A percentile compares a stretch with the other conserved stretches of the same genome.
phyloP scores from a whole-genome alignment of 1,284 basidiomycete species.

The Wolfiporia cocos region DNA sequence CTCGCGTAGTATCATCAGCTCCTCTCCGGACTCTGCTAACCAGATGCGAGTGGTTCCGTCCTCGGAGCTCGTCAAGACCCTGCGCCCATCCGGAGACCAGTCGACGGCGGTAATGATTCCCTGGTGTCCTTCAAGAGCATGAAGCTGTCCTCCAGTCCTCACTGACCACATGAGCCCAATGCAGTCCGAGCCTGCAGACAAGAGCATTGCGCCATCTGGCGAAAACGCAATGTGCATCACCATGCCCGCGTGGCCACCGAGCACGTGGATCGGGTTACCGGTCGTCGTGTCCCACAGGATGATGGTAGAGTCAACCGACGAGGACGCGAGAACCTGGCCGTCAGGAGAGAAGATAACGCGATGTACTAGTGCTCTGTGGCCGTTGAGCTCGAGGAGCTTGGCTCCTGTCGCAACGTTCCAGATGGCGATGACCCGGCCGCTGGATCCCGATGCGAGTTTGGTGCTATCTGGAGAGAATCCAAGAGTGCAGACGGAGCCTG shows the following conservation, averaged over 20 bases:
- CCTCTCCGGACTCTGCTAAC: constrained; percentile 6
- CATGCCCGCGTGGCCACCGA: constrained; percentile 2
- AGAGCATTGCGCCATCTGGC: constrained; percentile 14
- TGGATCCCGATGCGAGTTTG: constrained; percentile 13
- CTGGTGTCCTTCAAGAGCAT: constrained; percentile 9
- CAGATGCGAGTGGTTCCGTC: constrained; percentile 11
- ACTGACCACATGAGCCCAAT: constrained; percentile 18
- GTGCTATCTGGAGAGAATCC: constrained; percentile 17
- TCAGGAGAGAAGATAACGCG: constrained; percentile 16
- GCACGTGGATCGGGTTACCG: constrained; percentile 1
- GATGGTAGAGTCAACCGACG: constrained; percentile 14
- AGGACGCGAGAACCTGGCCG: constrained; percentile 14
- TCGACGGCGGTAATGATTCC: constrained; percentile 9
- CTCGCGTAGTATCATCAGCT: constrained; percentile 11
- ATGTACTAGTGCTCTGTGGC: constrained; percentile 11
- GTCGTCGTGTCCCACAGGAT: constrained; percentile 12
- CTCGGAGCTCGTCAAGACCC: constrained; percentile 12
- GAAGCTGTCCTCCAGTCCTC: constrained; percentile 6
- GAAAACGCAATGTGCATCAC: constrained; percentile 13
- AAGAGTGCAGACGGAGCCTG: constrained; percentile 11
- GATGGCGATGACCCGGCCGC: constrained; percentile 7
- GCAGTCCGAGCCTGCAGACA: constrained; percentile 15
- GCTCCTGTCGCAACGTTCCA: constrained; percentile 4
- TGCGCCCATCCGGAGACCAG: constrained; percentile 12
- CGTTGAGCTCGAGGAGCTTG: not conserved